Evolutionary conservation across 768 basidiomycete species (phyloP), one percentile per base, ranked within the genome.

Genomic region (Phlegmacium glaucopus): DNA sequence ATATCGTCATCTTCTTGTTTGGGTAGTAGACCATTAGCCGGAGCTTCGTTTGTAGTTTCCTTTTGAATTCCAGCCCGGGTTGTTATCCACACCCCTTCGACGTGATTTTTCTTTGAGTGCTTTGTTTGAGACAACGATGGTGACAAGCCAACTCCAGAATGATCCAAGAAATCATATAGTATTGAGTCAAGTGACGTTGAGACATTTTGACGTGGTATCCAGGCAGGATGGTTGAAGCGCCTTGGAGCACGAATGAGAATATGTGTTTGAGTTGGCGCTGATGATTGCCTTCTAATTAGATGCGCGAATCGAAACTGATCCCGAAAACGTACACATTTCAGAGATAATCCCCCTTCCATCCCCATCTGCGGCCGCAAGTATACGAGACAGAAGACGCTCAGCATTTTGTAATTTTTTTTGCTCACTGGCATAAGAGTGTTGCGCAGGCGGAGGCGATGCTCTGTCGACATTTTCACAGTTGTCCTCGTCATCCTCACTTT

Each of bases 1-100:
- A 79, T 73, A 47, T 81, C 78, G 35, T 75, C 73, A 7, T 68
- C 67, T 28, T 63, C 61, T 22, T 28, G 18, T 8, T 11, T 43
- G 17, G 26, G 1, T 18, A 3, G n/a, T 36, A 17, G 42, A 13
- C 41, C 13, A 13, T 9, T 22, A 9, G 9, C 46, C 35, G 27
- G n/a, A 15, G 1, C 51, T 47, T 11, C 32, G 47, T 13, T 40
- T 47, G 10, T 26, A 45, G 6, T 48, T 52, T 18, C 56, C 58
- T 1, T 54, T 48, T 40, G 55, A 22, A 60, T 38, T 4, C 63
- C 68, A 18, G 37, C 47, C 25, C 58, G 61, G 15, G 64, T 59
- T 0, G 67, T 65, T 13, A 79, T 63, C 77, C 78, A 79, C 6
- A 76, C 75, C 13, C 77, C 78, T 50, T 78, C 76, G 3, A 75